Evolutionary conservation across 176 grass and related monocot species (phyloP).

Genomic region (Avena sativa): DNA sequence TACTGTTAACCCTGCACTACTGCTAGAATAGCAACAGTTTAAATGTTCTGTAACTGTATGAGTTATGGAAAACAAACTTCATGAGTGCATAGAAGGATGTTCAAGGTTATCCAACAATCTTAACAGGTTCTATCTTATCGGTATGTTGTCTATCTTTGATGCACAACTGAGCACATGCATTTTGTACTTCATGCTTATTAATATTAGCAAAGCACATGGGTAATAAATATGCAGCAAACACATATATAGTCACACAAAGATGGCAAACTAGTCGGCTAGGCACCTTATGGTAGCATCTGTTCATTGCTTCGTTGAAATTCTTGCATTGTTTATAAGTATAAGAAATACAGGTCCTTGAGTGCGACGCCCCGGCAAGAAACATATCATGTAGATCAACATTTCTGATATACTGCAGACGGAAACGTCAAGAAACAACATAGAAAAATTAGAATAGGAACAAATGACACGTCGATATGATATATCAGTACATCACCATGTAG

Average conservation of each 20-base stretch:
- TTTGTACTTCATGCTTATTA: constrained; percentile 19
- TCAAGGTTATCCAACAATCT: constrained; percentile 35
- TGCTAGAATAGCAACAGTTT: background rate
- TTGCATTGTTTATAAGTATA: constrained; percentile 38
- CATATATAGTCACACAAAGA: background rate
- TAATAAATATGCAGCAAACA: background rate
- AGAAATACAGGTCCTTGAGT: constrained; percentile 44
- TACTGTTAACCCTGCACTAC: background rate
- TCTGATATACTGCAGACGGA: constrained; percentile 44
- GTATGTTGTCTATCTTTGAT: constrained; percentile 19
- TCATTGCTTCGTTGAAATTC: constrained; percentile 39
- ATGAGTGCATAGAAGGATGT: background rate
- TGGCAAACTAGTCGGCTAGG: constrained; percentile 10
- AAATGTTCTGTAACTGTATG: background rate
- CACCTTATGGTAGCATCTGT: constrained; percentile 51
- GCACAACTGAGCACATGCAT: constrained; percentile 14
- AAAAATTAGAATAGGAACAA: background rate
- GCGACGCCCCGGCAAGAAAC: constrained; percentile 37
- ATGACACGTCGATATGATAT: background rate
- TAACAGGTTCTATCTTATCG: constrained; percentile 4
- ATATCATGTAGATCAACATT: constrained; percentile 40
- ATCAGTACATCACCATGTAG: constrained; percentile 1
- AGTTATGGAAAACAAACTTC: constrained; percentile 34
- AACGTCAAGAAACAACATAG: constrained; percentile 18
- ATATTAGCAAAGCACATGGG: constrained; percentile 18